These are phyloP conservation scores for Fagopyrum esculentum DNA, from an alignment of 148 eudicot genomes.

Conservation along the genomic window DNA sequence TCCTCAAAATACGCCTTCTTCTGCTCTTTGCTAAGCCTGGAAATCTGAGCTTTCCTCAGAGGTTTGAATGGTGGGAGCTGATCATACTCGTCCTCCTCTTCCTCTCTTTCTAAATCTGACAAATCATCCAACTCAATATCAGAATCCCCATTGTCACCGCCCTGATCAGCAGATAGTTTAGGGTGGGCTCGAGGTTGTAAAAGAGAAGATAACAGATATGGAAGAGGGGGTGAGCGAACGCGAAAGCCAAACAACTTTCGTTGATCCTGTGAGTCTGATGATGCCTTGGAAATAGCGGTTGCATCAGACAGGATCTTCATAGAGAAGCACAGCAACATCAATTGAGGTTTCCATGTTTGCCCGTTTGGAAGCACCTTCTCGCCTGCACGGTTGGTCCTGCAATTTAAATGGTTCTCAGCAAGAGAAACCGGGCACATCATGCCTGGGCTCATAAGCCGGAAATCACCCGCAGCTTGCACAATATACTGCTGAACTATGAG, in stretches of 20 bases:
- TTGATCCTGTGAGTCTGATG: constrained; percentile 66
- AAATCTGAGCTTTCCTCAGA: constrained; percentile 64
- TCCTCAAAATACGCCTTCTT: constrained; percentile 87
- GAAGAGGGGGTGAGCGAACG: constrained; percentile 73
- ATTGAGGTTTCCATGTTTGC: constrained; percentile 86
- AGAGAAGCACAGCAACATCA: constrained; percentile 75
- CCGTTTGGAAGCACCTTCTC: constrained; percentile 95
- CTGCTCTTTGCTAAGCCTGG: constrained; percentile 71
- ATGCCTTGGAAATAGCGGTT: constrained; percentile 53
- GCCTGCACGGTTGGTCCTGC: constrained; percentile 88
- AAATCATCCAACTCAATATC: constrained; percentile 75
- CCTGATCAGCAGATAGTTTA: constrained; percentile 75
- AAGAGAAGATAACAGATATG: constrained; percentile 76
- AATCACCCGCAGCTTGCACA: constrained; percentile 85
- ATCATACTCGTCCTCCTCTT: constrained; percentile 85
- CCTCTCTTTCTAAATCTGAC: constrained; percentile 78
- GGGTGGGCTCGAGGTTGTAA: constrained; percentile 88
- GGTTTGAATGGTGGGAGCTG: constrained; percentile 98
- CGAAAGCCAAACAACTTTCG: constrained; percentile 87
- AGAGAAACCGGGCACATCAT: constrained; percentile 89
- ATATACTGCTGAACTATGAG: constrained; percentile 89
- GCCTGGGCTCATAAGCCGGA: constrained; percentile 83
- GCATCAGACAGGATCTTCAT: constrained; percentile 83
- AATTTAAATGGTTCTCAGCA: constrained; percentile 85
- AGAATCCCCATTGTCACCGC: constrained; percentile 74